phyloP scores from a whole-genome alignment of 208 protist genomes.

The Endotrypanum monterogeii region DNA sequence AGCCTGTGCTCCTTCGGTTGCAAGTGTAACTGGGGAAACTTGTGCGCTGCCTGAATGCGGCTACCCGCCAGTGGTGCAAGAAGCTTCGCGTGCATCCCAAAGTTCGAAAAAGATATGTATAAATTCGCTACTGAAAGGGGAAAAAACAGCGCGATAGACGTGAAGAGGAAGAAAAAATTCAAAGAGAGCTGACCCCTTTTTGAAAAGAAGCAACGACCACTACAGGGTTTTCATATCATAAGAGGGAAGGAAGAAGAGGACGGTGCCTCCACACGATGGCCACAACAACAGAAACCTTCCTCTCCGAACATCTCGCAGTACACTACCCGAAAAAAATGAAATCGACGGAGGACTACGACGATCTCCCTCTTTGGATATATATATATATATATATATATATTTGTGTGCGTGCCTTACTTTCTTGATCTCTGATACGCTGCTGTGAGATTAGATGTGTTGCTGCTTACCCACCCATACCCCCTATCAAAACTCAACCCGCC shows the following conservation, averaged over 20 bases:
- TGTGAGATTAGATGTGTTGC: no score
- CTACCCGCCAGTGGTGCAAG: slow-evolving; percentile 58
- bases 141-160: neutral
- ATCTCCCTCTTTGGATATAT: no score
- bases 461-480: no score
- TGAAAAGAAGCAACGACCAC: no score
- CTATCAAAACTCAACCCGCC: no score
- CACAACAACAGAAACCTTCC: neutral
- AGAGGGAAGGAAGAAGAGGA: no score
- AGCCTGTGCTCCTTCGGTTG: slow-evolving; percentile 36
- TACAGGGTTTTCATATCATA: no score
- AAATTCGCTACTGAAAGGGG: neutral
- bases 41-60: slow-evolving; percentile 59
- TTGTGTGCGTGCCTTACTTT: no score
- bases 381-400: no score
- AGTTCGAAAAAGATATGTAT: neutral
- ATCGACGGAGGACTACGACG: no score
- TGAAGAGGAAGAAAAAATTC: neutral
- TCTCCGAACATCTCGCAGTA: neutral
- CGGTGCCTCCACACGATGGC: no score
- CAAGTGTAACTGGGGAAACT: slow-evolving; percentile 81
- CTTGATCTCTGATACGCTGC: no score
- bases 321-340: neutral
- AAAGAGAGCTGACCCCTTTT: neutral
- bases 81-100: slow-evolving; percentile 71